Evolutionary conservation across 2,329 filamentous ascomycete species (phyloP).

Genomic region (Claviceps digitariae): DNA sequence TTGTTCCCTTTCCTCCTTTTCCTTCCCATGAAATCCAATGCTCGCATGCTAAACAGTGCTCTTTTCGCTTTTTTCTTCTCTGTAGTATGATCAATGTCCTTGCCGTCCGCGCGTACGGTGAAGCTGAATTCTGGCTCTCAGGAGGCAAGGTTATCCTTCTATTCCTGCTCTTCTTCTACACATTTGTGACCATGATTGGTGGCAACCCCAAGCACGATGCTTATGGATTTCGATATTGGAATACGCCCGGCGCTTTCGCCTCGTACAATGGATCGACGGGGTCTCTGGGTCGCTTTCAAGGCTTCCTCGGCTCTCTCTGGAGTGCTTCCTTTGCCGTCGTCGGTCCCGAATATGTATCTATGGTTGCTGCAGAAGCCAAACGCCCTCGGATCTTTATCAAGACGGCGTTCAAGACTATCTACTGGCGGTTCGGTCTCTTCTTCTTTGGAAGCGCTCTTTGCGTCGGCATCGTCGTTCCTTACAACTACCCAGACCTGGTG

Average conservation of each 20-base stretch:
- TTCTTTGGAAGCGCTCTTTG: constrained; percentile 56
- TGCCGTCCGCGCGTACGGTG: constrained; percentile 52
- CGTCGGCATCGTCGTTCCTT: constrained; percentile 53
- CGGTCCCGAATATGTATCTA: constrained; percentile 54
- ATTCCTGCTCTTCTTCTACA: constrained; percentile 55
- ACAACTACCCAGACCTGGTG: constrained; percentile 44
- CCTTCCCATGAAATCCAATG: constrained; percentile 1
- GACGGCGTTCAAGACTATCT: constrained; percentile 58
- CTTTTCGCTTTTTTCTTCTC: constrained; percentile 5
- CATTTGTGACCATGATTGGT: constrained; percentile 69
- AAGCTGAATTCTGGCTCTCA: constrained; percentile 58
- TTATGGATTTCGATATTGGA: constrained; percentile 60
- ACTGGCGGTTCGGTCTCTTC: constrained; percentile 57
- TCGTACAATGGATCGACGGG: constrained; percentile 43
- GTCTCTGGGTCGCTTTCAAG: constrained; percentile 52
- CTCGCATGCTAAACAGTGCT: constrained; percentile 16
- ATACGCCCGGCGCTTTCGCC: constrained; percentile 26
- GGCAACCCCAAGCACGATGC: constrained; percentile 57
- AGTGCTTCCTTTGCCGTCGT: constrained; percentile 50
- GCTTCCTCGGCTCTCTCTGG: constrained; percentile 55
- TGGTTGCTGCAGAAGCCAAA: constrained; percentile 56
- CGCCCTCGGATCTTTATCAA: constrained; percentile 52
- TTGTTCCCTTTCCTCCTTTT: not conserved
- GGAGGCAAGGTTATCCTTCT: constrained; percentile 53
- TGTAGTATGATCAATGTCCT: constrained; percentile 46